Base-by-base conservation (phyloP, 306 rosid species). In the Sophora flavescens region DNA sequence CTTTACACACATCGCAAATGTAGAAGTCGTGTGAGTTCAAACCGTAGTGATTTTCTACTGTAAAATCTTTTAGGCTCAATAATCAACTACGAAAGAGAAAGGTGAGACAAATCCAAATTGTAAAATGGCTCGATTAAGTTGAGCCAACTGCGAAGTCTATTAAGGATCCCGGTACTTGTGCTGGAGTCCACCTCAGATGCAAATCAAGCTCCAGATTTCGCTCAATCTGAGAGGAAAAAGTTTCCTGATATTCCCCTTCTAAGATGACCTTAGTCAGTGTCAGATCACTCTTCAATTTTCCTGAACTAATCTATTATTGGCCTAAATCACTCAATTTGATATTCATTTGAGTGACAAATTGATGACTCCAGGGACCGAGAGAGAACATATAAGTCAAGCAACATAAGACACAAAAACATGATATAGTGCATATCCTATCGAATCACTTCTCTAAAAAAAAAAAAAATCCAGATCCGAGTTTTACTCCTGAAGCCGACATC, bases 141-240 rank as follows among this genome's bases (percentile, higher is more conserved):
- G 13, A 38, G 13, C 15, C 9, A 30, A 69, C 33, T 16, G 52
- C 18, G 36, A 4, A 26, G 42, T 3, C 26, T 78, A 58, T 54
- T 74, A 83, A 72, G 81, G 39, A 30, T 90, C 92, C 57, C 93
- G 77, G 18, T 48, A 74, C 62, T 72, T 90, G 59, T 80, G 89
- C 72, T 89, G 92, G 86, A 63, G 86, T 70, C 98, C 98, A 95
- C 80, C 67, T 90, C 22, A 95, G 74, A 81, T 83, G 83, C 80
- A 92, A 42, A 42, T 52, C 53, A 17, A 95, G 51, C 72, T 78
- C 97, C 98, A 6, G 98, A 88, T 89, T 89, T 87, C 38, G 97
- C 86, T 44, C 82, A 87, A 8, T 90, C 91, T 14, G n/a, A 92
- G 54, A 16, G 74, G 76, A n/a, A 75, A 42, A 88, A 53, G 86